These are phyloP conservation scores for Exophiala phaeomuriformis DNA, from an alignment of 2,329 filamentous ascomycete species.

Conservation along the genomic window DNA sequence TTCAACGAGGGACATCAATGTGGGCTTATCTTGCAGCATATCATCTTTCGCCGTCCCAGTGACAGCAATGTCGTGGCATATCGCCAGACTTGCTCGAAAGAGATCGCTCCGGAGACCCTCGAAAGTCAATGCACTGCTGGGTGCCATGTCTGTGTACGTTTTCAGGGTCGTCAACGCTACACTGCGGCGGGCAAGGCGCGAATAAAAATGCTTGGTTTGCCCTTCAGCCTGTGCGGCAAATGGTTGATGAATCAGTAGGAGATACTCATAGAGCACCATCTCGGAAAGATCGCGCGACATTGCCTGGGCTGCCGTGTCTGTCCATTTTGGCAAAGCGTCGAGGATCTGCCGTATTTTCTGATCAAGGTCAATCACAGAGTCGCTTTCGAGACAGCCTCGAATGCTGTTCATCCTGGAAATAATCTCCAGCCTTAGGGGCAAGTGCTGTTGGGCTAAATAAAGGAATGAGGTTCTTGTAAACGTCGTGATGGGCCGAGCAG, in stretches of 20 bases:
- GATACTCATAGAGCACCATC: conserved; percentile 29
- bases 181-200: conserved; percentile 26
- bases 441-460: conserved; percentile 25
- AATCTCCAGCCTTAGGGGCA: conserved; percentile 28
- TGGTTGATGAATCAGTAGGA: conserved; percentile 30
- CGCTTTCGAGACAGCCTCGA: conserved; percentile 23
- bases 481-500: conserved; percentile 21
- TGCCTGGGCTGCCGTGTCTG: conserved; percentile 3
- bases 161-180: conserved; percentile 19
- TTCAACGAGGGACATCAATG: conserved; percentile 20
- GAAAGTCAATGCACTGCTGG: conserved; percentile 8
- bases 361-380: conserved; percentile 28
- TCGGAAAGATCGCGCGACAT: conserved; percentile 26
- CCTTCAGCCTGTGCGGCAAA: conserved; percentile 26
- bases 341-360: conserved; percentile 27
- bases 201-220: conserved; percentile 27
- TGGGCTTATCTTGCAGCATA: conserved; percentile 10
- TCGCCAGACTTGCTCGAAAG: conserved; percentile 13
- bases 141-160: conserved; percentile 14
- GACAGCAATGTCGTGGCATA: conserved; percentile 14
- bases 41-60: conserved; percentile 2
- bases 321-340: conserved; percentile 27
- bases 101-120: conserved; percentile 16
- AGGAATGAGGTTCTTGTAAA: conserved; percentile 29
- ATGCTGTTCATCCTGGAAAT: conserved; percentile 30